Percentiles rank a stretch among this genome's conserved stretches.
Evolutionary conservation across 2,329 filamentous ascomycete genomes (phyloP).

Genomic region (Tolypocladium sp.): DNA sequence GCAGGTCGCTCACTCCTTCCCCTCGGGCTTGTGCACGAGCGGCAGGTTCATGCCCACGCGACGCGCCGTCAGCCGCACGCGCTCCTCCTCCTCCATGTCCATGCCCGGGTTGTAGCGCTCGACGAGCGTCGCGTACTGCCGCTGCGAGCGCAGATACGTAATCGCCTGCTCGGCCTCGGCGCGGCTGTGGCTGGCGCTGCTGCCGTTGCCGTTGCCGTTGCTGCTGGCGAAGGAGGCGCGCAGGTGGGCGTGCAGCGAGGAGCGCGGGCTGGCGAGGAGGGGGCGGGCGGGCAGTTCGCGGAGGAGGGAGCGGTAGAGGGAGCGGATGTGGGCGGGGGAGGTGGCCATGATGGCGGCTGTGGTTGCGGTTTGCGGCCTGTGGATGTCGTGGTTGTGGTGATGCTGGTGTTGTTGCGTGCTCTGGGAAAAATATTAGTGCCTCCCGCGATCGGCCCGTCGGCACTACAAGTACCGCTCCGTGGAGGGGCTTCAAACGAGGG

Average conservation of each 20-base stretch:
- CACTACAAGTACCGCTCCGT: neutral
- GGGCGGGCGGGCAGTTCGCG: constrained; percentile 76
- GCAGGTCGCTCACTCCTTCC: neutral
- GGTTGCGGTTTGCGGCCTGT: neutral
- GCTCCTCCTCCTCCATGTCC: constrained; percentile 77
- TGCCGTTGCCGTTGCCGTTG: constrained; percentile 11
- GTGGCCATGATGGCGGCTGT: constrained; percentile 18
- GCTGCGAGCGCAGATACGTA: constrained; percentile 75
- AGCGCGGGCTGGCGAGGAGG: constrained; percentile 45
- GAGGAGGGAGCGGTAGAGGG: constrained; percentile 80
- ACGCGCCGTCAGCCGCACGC: constrained; percentile 72
- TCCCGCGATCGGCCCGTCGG: neutral
- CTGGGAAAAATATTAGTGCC: neutral
- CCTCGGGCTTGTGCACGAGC: constrained; percentile 36
- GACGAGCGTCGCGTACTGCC: constrained; percentile 69
- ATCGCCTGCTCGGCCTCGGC: constrained; percentile 62
- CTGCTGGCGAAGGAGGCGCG: constrained; percentile 19
- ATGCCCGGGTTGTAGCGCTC: constrained; percentile 93
- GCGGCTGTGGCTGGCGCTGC: constrained; percentile 16
- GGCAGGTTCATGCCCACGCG: constrained; percentile 89
- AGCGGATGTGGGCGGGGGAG: constrained; percentile 47
- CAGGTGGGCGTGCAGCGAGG: constrained; percentile 32
- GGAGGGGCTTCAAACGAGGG: neutral
- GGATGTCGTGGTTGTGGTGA: neutral
- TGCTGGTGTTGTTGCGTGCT: neutral